Conservation (phyloP, 2,329 filamentous ascomycete species). For the Aspergillus neoniger region DNA sequence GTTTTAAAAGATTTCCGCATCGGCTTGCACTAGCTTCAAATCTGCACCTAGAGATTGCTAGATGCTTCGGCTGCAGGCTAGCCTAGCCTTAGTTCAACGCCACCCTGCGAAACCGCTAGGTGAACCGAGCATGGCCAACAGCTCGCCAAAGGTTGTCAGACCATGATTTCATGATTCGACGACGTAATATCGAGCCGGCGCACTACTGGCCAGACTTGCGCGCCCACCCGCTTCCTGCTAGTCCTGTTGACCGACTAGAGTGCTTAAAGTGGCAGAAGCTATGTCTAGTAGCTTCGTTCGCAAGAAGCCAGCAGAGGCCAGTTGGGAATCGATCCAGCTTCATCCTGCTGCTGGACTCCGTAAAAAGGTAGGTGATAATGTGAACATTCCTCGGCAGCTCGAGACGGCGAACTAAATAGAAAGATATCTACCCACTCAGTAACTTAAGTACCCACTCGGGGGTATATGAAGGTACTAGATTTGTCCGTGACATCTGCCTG, state of each 20-base stretch:
- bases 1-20: neutral
- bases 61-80: constrained; percentile 7
- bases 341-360: neutral
- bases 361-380: neutral
- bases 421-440: neutral
- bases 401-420: neutral
- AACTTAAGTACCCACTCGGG: neutral
- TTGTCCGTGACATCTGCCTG: neutral
- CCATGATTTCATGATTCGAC: neutral
- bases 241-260: neutral
- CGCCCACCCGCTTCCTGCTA: neutral
- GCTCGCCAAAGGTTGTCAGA: neutral
- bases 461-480: neutral
- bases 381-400: neutral
- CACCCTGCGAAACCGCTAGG: neutral
- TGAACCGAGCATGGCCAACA: neutral
- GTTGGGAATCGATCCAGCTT: neutral
- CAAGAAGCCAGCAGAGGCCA: neutral
- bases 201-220: neutral
- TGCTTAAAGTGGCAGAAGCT: neutral
- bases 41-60: neutral
- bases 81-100: neutral
- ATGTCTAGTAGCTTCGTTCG: neutral
- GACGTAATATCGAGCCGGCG: neutral
- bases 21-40: neutral